Conservation (phyloP, 371 early-diverging fungal genomes). For the Mucor lusitanicus region DNA sequence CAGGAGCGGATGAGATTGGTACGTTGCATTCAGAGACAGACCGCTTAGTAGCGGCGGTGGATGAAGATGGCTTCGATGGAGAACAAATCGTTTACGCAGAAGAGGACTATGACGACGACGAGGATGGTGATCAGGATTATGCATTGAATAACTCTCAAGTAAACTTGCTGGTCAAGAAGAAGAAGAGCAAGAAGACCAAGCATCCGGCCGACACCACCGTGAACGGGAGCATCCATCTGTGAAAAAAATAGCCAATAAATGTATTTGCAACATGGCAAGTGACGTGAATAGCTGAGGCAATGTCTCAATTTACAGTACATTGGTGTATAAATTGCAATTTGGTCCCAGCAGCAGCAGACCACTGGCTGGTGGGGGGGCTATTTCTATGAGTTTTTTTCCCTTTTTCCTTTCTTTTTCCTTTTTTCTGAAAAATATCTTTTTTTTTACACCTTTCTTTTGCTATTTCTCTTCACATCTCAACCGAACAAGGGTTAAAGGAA, state of each 20-base stretch:
- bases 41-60: neutral
- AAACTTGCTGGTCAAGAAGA: constrained; percentile 7
- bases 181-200: neutral
- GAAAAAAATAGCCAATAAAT: too few species aligned
- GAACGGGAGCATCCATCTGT: neutral
- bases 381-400: constrained; percentile 2
- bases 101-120: constrained; percentile 2
- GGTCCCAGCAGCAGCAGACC: neutral
- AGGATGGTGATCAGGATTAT: neutral
- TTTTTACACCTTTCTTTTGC: neutral
- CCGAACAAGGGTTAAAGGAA: neutral
- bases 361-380: neutral
- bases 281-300: constrained; percentile 1
- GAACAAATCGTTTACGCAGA: constrained; percentile 2
- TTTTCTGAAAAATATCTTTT: constrained; percentile 10
- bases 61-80: neutral
- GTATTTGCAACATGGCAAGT: too few species aligned
- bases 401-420: constrained; percentile 2
- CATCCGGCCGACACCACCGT: neutral
- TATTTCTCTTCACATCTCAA: neutral
- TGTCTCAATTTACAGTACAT: constrained; percentile 15
- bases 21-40: neutral
- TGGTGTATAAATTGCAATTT: neutral
- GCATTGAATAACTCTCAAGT: neutral
- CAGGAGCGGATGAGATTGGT: neutral